A percentile compares a stretch with the other conserved stretches of the same genome.
These are phyloP conservation scores for Glycine tomentella DNA, from an alignment of 306 rosid genomes.

Conservation along the genomic window DNA sequence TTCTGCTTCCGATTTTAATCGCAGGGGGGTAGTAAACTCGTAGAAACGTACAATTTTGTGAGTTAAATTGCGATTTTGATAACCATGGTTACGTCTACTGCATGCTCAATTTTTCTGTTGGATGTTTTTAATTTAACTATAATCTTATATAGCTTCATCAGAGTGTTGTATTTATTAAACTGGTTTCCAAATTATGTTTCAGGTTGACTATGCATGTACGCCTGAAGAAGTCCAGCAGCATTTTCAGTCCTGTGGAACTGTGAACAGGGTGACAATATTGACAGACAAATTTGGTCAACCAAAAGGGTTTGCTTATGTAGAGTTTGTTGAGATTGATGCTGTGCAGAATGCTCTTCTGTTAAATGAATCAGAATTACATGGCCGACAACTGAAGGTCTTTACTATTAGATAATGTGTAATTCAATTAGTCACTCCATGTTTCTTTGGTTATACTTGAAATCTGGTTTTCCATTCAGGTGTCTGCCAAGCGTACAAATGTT, in stretches of 20 bases:
- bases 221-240: conserved; percentile 99
- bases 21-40: no score
- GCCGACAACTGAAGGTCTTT: conserved; percentile 94
- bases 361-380: conserved; percentile 97
- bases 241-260: conserved; percentile 99
- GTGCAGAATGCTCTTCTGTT: conserved; percentile 91
- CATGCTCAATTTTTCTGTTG: not conserved
- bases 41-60: no score
- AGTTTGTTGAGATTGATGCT: conserved; percentile 95
- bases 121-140: conserved; percentile 1
- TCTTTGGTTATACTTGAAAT: conserved; percentile 35
- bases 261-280: conserved; percentile 97
- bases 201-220: conserved; percentile 98
- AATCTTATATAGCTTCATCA: conserved; percentile 13
- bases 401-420: conserved; percentile 21
- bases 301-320: conserved; percentile 98
- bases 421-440: conserved; percentile 18
- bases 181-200: conserved; percentile 50
- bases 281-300: conserved; percentile 99
- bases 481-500: conserved; percentile 93
- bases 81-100: no score
- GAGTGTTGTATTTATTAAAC: conserved; percentile 17
- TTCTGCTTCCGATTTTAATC: no score
- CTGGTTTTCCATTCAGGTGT: conserved; percentile 69
- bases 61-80: no score